These are phyloP conservation scores for Dipteronia sinensis DNA, from an alignment of 345 rosid species.

Conservation along the genomic window DNA sequence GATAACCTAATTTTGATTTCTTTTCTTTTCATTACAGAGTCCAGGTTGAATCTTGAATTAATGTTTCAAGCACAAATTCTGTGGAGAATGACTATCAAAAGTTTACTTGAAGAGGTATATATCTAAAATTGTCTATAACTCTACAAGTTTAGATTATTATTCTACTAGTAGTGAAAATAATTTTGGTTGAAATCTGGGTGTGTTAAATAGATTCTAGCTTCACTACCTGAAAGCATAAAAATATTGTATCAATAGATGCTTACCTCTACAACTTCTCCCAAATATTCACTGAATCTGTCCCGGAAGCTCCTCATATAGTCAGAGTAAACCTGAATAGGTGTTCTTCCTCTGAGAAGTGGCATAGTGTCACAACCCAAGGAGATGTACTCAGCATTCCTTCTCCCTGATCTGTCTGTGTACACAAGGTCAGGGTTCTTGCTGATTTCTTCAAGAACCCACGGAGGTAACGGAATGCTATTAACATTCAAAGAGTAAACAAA, in stretches of 20 bases:
- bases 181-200: too few relatives aligned
- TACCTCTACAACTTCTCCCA: conserved; percentile 82
- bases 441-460: conserved; percentile 97
- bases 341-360: conserved; percentile 83
- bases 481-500: conserved; percentile 22
- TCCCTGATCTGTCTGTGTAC: conserved; percentile 87
- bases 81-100: too few relatives aligned
- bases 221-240: neutral
- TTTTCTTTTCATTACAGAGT: too few relatives aligned
- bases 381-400: conserved; percentile 91
- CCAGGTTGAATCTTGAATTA: too few relatives aligned
- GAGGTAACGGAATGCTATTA: conserved; percentile 83
- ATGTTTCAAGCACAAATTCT: too few relatives aligned
- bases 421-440: conserved; percentile 88
- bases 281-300: conserved; percentile 61
- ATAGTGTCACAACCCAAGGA: conserved; percentile 88
- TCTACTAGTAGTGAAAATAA: too few relatives aligned
- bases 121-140: too few relatives aligned
- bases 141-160: too few relatives aligned
- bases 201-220: neutral
- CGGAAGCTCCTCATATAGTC: conserved; percentile 97
- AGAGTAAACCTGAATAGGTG: conserved; percentile 86
- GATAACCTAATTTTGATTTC: too few relatives aligned
- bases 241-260: conserved; percentile 22
- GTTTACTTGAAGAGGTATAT: too few relatives aligned